Base-by-base conservation (phyloP, 2,329 filamentous ascomycete species). In the Plenodomus tracheiphilus region DNA sequence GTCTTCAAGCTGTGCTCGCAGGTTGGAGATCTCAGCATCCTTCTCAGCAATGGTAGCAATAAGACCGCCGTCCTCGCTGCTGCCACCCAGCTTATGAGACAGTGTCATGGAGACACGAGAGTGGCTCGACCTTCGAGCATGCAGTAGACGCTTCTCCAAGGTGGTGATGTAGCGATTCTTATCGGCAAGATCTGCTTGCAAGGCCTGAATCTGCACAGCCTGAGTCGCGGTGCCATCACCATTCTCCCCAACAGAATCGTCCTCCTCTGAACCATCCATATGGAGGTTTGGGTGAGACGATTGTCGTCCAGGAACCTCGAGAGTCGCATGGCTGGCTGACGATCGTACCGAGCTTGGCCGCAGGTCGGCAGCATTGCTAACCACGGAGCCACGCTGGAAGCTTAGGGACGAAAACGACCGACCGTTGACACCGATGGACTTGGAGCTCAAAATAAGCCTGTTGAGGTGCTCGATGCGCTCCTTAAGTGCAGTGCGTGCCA, bases 381-480 rank as follows among this genome's bases (percentile, higher is more conserved):
- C 55, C 49, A 69, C 44, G 15, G 71, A 74, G 35, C 59, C 71
- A 44, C 72, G 70, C 43, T 71, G 64, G 20, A 72, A 58, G 48
- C 74, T 74, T 65, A 76, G 69, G 2, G 73, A 70, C 22, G 75
- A 72, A 50, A 72, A 70, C 0, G 72, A 72, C 25, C 72, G 68
- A 36, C 71, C 72, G 38, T 73, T 69, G 46, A 99, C 94, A 4
- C 94, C 94, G 5, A 90, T 88, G 4, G 93, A 97, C 70, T 97
- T 97, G 15, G 93, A 97, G 70, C 91, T 96, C 51, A 99, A 77
- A 56, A 99, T 97, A 41, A 99, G 79, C 40, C 93, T 86, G 74
- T 97, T 99, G 39, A 99, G 80, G 72, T 99, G 94, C 69, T 97
- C 92, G 62, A 99, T 99, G 22, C 94, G 87, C 77, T 99, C 94